phyloP scores from a whole-genome alignment of 2,329 filamentous ascomycete species.

The Juglanconis oblonga region DNA sequence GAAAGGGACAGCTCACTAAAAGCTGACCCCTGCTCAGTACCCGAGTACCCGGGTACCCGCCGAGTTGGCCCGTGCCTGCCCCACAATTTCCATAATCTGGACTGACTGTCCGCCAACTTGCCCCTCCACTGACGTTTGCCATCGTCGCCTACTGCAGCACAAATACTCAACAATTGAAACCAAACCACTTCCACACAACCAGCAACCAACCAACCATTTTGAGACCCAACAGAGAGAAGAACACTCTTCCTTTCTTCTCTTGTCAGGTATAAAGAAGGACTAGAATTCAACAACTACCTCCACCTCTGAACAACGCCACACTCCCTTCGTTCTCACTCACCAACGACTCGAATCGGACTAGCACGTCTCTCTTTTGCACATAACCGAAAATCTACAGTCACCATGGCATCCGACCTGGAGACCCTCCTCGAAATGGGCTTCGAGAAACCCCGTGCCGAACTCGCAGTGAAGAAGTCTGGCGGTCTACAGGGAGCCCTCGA shows the following conservation, averaged over 20 bases:
- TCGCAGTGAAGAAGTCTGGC: conserved; percentile 81
- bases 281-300: neutral
- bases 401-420: conserved; percentile 59
- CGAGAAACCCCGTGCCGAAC: conserved; percentile 73
- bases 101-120: too few species aligned
- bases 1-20: neutral
- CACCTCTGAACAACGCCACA: neutral
- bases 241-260: neutral
- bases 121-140: too few species aligned
- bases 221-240: conserved; percentile 12
- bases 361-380: conserved; percentile 6
- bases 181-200: neutral
- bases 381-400: conserved; percentile 19
- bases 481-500: conserved; percentile 83
- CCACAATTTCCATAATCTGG: too few species aligned
- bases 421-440: conserved; percentile 73
- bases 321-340: neutral
- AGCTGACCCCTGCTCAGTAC: neutral
- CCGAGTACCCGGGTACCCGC: neutral
- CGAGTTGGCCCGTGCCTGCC: too few species aligned
- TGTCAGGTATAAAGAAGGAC: neutral
- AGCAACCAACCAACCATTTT: conserved; percentile 7
- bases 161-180: neutral
- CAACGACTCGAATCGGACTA: conserved; percentile 5
- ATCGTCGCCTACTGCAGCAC: neutral